Base-by-base conservation (phyloP, 257 asterid species). In the Nicotiana tabacum region DNA sequence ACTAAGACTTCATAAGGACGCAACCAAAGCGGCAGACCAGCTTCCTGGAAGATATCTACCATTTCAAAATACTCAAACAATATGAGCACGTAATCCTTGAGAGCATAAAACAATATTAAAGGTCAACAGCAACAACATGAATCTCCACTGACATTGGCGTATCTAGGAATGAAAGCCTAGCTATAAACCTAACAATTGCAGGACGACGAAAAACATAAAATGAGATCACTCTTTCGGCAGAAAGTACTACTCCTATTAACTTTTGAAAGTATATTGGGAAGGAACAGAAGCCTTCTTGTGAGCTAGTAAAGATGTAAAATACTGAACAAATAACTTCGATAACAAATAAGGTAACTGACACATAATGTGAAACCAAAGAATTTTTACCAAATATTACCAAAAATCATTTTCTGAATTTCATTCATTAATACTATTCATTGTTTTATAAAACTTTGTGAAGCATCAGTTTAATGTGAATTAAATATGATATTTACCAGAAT, bases 31-130 rank as follows among this genome's bases (percentile, higher is more conserved):
- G 98, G 98, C 74, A 96, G 97, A 87, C 99, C 99, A 86, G 98
- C 99, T 91, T 96, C 99, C 94, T 96, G 99, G 93, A 96, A 96
- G 90, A 96, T 94, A 93, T 96, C 99, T 96, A 90, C 85, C 90
- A 92, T 87, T 85, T 84, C 82, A 61, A 82, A 83, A 82, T 78
- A 76, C 83, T 84, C 53, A 86, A 84, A 70, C 43, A 72, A 78
- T 64, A 51, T 76, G 80, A 76, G 80, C 3, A 0, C 9, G 46
- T 76, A 51, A 51, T 39, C 21, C 65, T 51, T 51, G 64, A 29
- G 27, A 76, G 80, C 64, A 76, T 76, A 76, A 27, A 76, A 51
- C 64, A 51, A 8, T 29, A 51, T 51, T 51, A 18, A 76, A 51
- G 13, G 64, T 51, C 9, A 51, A 76, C 80, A 15, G 43, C 17